Conservation (phyloP, 495 filamentous ascomycete genomes). For the Aspergillus affinis region DNA sequence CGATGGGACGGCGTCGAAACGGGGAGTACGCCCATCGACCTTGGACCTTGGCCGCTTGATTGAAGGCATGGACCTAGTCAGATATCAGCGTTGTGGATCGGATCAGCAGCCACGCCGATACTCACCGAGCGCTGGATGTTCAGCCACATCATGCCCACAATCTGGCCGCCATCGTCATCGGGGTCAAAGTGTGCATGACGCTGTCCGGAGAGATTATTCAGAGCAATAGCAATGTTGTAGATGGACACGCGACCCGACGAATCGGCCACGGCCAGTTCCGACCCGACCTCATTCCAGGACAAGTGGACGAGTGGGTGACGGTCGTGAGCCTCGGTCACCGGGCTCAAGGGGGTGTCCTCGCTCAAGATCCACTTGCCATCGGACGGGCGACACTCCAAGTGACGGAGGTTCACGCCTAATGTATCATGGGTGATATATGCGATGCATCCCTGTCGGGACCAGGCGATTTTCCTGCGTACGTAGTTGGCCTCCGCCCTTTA, state of each 20-base stretch:
- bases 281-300: constrained; percentile 71
- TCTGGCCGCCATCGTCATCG: constrained; percentile 66
- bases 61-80: constrained; percentile 50
- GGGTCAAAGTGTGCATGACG: constrained; percentile 58
- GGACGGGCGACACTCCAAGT: constrained; percentile 66
- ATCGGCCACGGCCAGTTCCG: constrained; percentile 77
- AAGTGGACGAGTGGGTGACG: constrained; percentile 66
- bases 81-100: neutral
- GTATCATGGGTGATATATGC: constrained; percentile 77
- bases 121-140: constrained; percentile 58
- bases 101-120: constrained; percentile 8
- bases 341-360: constrained; percentile 49
- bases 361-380: constrained; percentile 79
- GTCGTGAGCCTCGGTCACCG: constrained; percentile 45
- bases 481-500: constrained; percentile 17
- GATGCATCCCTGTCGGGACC: constrained; percentile 88
- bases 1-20: constrained; percentile 49
- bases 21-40: constrained; percentile 54
- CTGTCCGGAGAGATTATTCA: constrained; percentile 63
- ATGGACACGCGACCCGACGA: constrained; percentile 70
- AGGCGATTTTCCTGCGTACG: constrained; percentile 67
- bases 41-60: constrained; percentile 49
- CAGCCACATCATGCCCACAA: constrained; percentile 87
- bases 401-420: constrained; percentile 63
- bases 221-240: constrained; percentile 56